Percentiles rank a stretch among this genome's conserved stretches.
phyloP scores from a whole-genome alignment of 306 rosid genomes.

The Vicia villosa region DNA sequence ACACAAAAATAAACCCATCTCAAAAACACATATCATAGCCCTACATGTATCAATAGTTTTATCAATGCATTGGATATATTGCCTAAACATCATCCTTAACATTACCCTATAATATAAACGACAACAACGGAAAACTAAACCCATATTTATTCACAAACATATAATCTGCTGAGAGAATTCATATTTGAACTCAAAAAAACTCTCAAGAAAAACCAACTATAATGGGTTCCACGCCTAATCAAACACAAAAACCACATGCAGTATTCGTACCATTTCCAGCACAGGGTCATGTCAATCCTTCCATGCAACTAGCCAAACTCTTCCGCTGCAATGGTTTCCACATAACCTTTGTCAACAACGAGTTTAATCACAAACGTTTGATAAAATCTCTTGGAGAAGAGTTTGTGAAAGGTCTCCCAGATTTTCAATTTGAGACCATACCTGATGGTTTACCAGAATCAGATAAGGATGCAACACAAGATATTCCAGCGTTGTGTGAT shows the following conservation, averaged over 20 bases:
- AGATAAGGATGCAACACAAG: constrained; percentile 24
- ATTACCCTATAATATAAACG: no score
- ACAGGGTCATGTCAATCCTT: constrained; percentile 18
- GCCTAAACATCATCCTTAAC: no score
- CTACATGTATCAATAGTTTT: no score
- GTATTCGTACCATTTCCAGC: constrained; percentile 23
- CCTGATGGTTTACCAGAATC: constrained; percentile 18
- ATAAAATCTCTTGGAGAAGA: constrained; percentile 3
- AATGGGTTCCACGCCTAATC: not conserved
- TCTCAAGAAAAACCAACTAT: not conserved
- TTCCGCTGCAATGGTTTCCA: not conserved
- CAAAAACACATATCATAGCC: no score
- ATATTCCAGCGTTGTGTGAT: not conserved
- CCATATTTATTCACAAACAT: no score
- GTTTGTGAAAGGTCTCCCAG: not conserved
- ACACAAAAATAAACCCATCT: no score
- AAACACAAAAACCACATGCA: not conserved
- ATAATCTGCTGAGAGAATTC: no score
- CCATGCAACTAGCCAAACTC: constrained; percentile 20
- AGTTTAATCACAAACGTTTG: constrained; percentile 23
- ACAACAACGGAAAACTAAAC: no score
- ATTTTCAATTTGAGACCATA: constrained; percentile 27
- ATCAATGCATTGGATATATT: no score
- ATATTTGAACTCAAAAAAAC: no score
- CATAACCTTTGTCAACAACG: constrained; percentile 17